Evolutionary conservation across 345 rosid genomes (phyloP).

Genomic region (Camelina sativa): DNA sequence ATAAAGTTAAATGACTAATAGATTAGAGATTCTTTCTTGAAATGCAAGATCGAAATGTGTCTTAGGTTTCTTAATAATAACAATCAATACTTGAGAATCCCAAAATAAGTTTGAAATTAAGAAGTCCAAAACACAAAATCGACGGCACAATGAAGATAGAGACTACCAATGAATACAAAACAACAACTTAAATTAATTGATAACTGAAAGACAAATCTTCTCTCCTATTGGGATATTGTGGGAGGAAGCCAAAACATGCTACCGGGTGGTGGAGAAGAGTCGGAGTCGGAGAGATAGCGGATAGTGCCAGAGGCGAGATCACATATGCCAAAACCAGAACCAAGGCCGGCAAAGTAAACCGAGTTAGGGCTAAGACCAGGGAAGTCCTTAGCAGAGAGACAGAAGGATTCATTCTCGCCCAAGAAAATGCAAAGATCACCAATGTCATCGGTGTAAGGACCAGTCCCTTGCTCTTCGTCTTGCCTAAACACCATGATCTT

Average conservation of each 20-base stretch:
- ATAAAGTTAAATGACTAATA: neutral
- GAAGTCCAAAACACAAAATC: neutral
- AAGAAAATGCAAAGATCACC: constrained; percentile 16
- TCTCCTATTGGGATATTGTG: neutral
- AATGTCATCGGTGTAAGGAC: constrained; percentile 4
- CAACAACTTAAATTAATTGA: neutral
- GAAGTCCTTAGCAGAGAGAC: neutral
- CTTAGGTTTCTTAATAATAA: neutral
- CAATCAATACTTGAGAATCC: neutral
- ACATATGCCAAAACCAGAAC: constrained; percentile 4
- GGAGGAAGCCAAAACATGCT: constrained; percentile 15
- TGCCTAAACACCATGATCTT: constrained; percentile 20
- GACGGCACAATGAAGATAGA: neutral
- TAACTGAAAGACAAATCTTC: neutral
- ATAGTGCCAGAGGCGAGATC: constrained; percentile 13
- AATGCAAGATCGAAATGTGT: neutral
- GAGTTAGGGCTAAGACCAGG: constrained; percentile 17
- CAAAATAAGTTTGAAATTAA: neutral
- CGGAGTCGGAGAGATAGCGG: neutral
- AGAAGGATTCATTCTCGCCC: neutral
- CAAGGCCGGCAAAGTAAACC: constrained; percentile 12
- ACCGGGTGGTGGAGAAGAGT: neutral
- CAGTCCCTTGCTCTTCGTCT: neutral
- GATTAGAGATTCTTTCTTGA: neutral
- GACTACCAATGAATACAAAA: neutral